Evolutionary conservation across 208 protist genomes (phyloP), one percentile per base, ranked within the genome.

Genomic region (Sergeia podlipaevii): DNA sequence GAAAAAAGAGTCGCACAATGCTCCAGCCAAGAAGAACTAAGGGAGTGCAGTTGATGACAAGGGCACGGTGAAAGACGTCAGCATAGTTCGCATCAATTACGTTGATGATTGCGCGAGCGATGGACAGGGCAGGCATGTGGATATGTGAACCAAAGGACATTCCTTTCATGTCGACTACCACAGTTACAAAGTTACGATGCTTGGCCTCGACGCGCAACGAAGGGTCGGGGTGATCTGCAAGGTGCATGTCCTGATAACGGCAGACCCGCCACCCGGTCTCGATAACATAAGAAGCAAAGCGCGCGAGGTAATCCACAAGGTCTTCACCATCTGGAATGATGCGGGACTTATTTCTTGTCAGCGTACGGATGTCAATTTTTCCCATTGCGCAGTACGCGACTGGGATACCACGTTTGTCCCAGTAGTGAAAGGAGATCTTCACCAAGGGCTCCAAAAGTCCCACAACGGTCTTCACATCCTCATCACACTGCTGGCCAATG

Each of bases 351-450:
- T n/a, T n/a, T n/a, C n/a, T n/a, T n/a, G n/a, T n/a, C n/a, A n/a
- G n/a, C n/a, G n/a, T n/a, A n/a, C n/a, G n/a, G n/a, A n/a, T n/a
- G n/a, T n/a, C n/a, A n/a, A n/a, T n/a, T n/a, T n/a, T n/a, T n/a
- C n/a, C n/a, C n/a, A n/a, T n/a, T n/a, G n/a, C 57, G n/a, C n/a
- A n/a, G 49, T 88, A 91, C 65, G 85, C 53, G n/a, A 88, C 70
- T 2, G 83, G 83, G 42, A 59, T 75, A 3, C 79, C 83, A 18
- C 71, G 48, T 7, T 76, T 70, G 58, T 91, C 83, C 63, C 73
- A 85, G 65, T 88, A 83, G 47, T 91, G 83, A 32, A 91, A 73
- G 23, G 60, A 67, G 15, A 73, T 70, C 5, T 70, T 64, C 11
- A 76, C 53, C n/a, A n/a, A n/a, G n/a, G n/a, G n/a, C n/a, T n/a